Evolutionary conservation across 2,329 filamentous ascomycete species (phyloP).

Genomic region (Endothia cerciana): DNA sequence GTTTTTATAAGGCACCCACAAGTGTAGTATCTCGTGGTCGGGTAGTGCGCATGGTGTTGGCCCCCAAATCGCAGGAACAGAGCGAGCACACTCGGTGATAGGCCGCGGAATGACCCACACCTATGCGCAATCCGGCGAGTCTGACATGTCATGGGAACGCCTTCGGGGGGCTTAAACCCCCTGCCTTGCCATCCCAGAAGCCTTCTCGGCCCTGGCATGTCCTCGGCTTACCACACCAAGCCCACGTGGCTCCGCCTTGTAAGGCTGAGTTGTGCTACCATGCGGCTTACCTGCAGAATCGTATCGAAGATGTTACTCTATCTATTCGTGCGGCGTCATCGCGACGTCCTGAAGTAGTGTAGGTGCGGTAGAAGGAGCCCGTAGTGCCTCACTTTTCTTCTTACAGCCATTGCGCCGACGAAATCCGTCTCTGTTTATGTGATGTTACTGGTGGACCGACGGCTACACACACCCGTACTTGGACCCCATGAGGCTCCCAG

Average conservation of each 20-base stretch:
- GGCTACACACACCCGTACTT: neutral
- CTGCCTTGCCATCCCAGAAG: too few relatives aligned
- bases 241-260: conserved; percentile 17
- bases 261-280: conserved; percentile 11
- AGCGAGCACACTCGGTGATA: neutral
- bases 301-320: neutral
- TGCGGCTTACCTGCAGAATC: neutral
- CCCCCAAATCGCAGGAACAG: neutral
- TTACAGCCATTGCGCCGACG: too few relatives aligned
- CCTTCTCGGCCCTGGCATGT: neutral
- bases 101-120: neutral
- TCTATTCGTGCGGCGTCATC: conserved; percentile 2
- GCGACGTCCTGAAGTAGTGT: too few relatives aligned
- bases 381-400: too few relatives aligned
- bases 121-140: neutral
- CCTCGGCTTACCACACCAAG: neutral
- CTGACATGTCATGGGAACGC: neutral
- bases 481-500: conserved; percentile 2
- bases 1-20: neutral
- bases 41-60: neutral
- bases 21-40: neutral
- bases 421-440: too few relatives aligned
- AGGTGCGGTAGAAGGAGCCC: too few relatives aligned
- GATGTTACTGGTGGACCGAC: neutral
- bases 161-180: neutral